These are phyloP conservation scores for Mycena leptocephala DNA, from an alignment of 768 basidiomycete genomes.

Conservation along the genomic window DNA sequence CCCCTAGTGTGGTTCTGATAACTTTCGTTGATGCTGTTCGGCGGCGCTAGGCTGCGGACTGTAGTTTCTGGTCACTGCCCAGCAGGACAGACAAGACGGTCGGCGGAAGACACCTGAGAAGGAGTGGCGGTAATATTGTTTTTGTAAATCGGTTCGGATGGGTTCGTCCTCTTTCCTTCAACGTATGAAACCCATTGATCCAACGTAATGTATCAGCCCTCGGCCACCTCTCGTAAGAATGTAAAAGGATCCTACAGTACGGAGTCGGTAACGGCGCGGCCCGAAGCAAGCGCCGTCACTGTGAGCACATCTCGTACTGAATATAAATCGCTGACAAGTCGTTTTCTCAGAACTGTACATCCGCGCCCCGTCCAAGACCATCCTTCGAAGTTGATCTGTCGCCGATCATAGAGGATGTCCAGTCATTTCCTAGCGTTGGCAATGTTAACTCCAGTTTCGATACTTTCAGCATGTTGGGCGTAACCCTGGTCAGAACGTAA, in stretches of 20 bases:
- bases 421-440: conserved; percentile 37
- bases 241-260: conserved; percentile 10
- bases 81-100: background rate
- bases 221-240: conserved; percentile 21
- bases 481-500: conserved; percentile 14
- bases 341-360: background rate
- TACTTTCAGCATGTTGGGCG: conserved; percentile 32
- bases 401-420: conserved; percentile 55
- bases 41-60: background rate
- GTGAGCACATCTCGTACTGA: background rate
- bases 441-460: conserved; percentile 36
- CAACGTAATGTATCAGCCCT: conserved; percentile 8
- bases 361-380: conserved; percentile 14
- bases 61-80: conserved; percentile 17
- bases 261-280: conserved; percentile 12
- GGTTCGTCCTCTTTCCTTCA: conserved; percentile 14
- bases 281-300: conserved; percentile 13
- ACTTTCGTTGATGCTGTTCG: conserved; percentile 2
- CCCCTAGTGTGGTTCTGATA: conserved; percentile 19
- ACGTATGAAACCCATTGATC: background rate
- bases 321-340: background rate
- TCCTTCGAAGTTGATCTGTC: conserved; percentile 53
- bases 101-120: background rate
- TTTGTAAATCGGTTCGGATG: conserved; percentile 37
- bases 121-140: conserved; percentile 15